phyloP scores from a whole-genome alignment of 805 yeast species.

The Millerozyma miso region DNA sequence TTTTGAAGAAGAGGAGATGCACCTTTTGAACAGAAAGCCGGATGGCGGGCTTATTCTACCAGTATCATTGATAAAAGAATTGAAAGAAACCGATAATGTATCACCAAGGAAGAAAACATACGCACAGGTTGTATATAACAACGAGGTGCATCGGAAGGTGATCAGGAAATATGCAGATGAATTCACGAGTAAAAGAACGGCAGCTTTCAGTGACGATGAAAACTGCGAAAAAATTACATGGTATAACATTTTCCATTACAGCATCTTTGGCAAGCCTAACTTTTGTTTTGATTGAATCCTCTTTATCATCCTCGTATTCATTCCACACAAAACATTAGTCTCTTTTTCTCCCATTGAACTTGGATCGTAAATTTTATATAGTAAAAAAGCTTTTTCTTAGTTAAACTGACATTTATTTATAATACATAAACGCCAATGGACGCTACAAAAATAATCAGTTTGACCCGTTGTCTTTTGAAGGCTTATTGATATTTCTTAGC shows the following conservation, averaged over 20 bases:
- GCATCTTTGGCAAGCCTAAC: constrained; percentile 46
- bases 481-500: not conserved
- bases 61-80: constrained; percentile 11
- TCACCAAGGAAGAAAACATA: constrained; percentile 15
- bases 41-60: constrained; percentile 16
- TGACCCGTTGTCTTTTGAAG: not conserved
- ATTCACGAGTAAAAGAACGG: not conserved
- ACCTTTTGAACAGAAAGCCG: not conserved
- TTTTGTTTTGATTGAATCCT: constrained; percentile 23
- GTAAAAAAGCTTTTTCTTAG: too few relatives aligned
- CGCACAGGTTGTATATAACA: constrained; percentile 13
- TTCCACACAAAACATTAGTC: too few relatives aligned
- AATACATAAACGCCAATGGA: not conserved
- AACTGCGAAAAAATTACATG: constrained; percentile 48
- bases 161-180: not conserved
- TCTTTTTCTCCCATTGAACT: not conserved
- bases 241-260: constrained; percentile 47
- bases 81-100: constrained; percentile 3
- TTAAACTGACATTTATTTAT: not conserved
- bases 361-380: not conserved
- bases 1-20: not conserved
- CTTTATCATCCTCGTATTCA: too few relatives aligned
- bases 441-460: not conserved
- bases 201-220: constrained; percentile 13
- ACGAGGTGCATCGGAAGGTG: not conserved